phyloP scores from a whole-genome alignment of 2,329 filamentous ascomycete genomes.

The Pseudocercospora pini-densiflorae region DNA sequence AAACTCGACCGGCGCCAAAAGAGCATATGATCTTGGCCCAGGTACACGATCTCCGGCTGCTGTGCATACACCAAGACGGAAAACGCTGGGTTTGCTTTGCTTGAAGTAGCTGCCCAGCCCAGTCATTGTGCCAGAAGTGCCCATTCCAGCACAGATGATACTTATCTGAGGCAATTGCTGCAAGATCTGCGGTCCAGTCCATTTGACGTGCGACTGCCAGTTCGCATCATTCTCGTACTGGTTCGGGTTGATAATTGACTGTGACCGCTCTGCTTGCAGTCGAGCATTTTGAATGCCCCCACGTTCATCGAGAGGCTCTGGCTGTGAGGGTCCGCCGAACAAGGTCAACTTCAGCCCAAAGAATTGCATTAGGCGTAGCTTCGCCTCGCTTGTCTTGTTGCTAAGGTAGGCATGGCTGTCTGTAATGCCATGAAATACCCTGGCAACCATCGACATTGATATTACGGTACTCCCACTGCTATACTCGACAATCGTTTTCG shows the following conservation, averaged over 20 bases:
- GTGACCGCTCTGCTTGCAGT: slow-evolving; percentile 47
- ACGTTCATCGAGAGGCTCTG: slow-evolving; percentile 58
- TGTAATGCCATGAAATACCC: slow-evolving; percentile 56
- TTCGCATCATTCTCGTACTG: slow-evolving; percentile 92
- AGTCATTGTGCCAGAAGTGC: slow-evolving; percentile 90
- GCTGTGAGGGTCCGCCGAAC: slow-evolving; percentile 64
- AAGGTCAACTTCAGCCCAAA: slow-evolving; percentile 61
- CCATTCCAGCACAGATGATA: slow-evolving; percentile 87
- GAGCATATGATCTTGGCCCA: slow-evolving; percentile 59
- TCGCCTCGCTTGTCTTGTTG: slow-evolving; percentile 62
- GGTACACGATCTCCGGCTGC: slow-evolving; percentile 62
- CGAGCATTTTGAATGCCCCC: slow-evolving; percentile 59
- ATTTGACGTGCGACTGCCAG: slow-evolving; percentile 76
- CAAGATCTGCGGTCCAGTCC: slow-evolving; percentile 86
- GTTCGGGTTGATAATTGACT: slow-evolving; percentile 60
- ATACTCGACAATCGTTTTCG: slow-evolving; percentile 62
- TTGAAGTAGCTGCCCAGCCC: slow-evolving; percentile 69
- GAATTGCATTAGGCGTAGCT: slow-evolving; percentile 62
- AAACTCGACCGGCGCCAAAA: slow-evolving; percentile 58
- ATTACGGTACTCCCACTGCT: slow-evolving; percentile 67
- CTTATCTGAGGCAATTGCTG: slow-evolving; percentile 72
- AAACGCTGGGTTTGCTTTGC: slow-evolving; percentile 47
- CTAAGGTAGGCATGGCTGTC: slow-evolving; percentile 61
- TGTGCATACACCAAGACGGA: slow-evolving; percentile 55
- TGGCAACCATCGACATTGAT: slow-evolving; percentile 61